These are phyloP conservation scores for Ustanciosporium gigantosporum DNA, from an alignment of 1,284 basidiomycete species.

Conservation along the genomic window DNA sequence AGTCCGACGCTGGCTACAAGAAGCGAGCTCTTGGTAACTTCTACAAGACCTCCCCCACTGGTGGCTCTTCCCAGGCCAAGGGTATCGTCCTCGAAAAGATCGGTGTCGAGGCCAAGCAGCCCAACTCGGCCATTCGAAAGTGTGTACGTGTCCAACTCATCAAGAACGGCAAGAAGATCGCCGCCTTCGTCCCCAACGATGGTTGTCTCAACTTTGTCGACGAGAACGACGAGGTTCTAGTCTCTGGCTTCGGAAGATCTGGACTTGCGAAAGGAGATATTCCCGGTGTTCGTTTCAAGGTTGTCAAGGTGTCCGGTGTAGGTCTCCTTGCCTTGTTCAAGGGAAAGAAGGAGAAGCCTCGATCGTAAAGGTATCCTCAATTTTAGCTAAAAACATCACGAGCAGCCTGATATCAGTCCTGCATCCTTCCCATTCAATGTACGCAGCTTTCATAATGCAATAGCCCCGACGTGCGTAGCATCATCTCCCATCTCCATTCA, in stretches of 20 bases:
- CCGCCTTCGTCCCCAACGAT: conserved; percentile 71
- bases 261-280: conserved; percentile 98
- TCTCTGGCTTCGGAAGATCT: conserved; percentile 99
- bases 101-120: conserved; percentile 84
- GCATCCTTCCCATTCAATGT: too few species aligned
- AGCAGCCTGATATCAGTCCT: too few species aligned
- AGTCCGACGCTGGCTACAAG: conserved; percentile 99
- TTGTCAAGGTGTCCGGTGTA: conserved; percentile 99
- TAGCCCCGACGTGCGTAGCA: too few species aligned
- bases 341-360: conserved; percentile 57
- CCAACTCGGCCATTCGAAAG: conserved; percentile 99
- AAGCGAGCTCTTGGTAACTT: conserved; percentile 99
- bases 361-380: conserved; percentile 40
- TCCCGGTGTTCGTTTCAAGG: conserved; percentile 91
- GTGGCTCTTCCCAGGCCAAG: conserved; percentile 99
- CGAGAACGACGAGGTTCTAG: conserved; percentile 99
- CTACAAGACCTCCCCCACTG: conserved; percentile 99
- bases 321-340: conserved; percentile 69
- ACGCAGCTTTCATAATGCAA: too few species aligned
- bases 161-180: conserved; percentile 97
- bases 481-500: too few species aligned
- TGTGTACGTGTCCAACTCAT: conserved; percentile 99
- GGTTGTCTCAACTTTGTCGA: conserved; percentile 90
- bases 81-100: conserved; percentile 99
- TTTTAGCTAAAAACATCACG: too few species aligned